A percentile compares a stretch with the other conserved stretches of the same genome.
phyloP scores from a whole-genome alignment of 2,329 filamentous ascomycete species.

The Ceratocystis albifundus region DNA sequence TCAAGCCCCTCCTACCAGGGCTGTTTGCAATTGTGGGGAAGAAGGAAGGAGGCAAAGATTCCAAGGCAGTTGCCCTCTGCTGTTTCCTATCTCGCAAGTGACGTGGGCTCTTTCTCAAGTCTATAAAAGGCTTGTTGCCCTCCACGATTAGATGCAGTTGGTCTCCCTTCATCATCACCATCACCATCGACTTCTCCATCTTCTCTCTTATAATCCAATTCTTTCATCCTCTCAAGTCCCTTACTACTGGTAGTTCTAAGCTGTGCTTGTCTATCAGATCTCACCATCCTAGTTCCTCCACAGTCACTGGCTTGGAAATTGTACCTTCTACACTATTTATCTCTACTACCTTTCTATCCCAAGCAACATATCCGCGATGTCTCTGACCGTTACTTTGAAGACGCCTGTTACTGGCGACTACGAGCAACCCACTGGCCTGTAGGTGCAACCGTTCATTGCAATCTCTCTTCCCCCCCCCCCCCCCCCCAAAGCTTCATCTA shows the following conservation, averaged over 20 bases:
- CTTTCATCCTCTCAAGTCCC: not conserved
- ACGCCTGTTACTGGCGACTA: constrained; percentile 53
- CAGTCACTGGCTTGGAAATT: constrained; percentile 1
- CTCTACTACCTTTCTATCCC: not conserved
- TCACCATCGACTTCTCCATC: constrained; percentile 1
- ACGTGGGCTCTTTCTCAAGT: not conserved
- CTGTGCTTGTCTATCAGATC: constrained; percentile 18
- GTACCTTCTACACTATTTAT: not conserved
- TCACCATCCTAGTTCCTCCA: not conserved
- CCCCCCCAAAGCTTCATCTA: constrained; percentile 47
- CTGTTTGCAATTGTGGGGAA: constrained; percentile 8
- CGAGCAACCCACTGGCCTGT: constrained; percentile 52
- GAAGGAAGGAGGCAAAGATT: not conserved
- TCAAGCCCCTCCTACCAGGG: not conserved
- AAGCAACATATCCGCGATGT: constrained; percentile 29
- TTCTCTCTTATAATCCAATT: not conserved
- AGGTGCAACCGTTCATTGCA: constrained; percentile 46
- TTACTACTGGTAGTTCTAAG: constrained; percentile 7
- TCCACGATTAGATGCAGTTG: not conserved
- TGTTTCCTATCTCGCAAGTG: not conserved
- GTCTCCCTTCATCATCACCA: not conserved
- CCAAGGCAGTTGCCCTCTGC: constrained; percentile 3
- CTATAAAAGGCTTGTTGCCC: constrained; percentile 19
- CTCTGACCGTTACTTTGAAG: constrained; percentile 50
- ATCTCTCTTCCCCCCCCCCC: too few species aligned